phyloP scores from a whole-genome alignment of 495 filamentous ascomycete species.

The Sordaria brevicollis region DNA sequence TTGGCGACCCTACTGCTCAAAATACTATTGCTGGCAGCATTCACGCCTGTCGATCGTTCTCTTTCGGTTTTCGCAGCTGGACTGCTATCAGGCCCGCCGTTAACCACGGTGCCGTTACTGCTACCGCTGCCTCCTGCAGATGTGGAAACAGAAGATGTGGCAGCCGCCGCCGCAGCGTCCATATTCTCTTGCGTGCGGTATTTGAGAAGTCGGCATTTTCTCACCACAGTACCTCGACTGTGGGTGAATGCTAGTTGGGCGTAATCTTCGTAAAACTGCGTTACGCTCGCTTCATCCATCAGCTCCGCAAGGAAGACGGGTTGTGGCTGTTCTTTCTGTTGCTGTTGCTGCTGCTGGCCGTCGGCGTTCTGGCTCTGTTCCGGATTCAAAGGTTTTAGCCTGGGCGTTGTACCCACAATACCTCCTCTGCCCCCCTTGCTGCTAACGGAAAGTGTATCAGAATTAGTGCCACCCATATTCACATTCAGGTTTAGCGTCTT shows the following conservation, averaged over 20 bases:
- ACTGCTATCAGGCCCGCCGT: not conserved
- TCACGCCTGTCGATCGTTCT: not conserved
- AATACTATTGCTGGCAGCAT: constrained; percentile 25
- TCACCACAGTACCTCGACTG: constrained; percentile 70
- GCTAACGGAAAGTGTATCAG: constrained; percentile 17
- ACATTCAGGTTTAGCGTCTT: constrained; percentile 82
- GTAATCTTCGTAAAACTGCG: constrained; percentile 95
- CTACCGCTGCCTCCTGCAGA: not conserved
- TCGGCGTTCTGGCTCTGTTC: constrained; percentile 20
- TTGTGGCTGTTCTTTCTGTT: constrained; percentile 32
- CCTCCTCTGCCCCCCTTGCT: constrained; percentile 23
- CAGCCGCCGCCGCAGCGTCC: constrained; percentile 27
- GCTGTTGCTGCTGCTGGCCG: not conserved
- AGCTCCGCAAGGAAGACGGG: constrained; percentile 86
- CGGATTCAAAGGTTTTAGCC: constrained; percentile 28
- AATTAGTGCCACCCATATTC: constrained; percentile 46
- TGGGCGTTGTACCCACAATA: constrained; percentile 34
- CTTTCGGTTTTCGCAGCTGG: constrained; percentile 10
- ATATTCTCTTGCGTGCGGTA: constrained; percentile 69
- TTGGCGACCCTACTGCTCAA: constrained; percentile 43
- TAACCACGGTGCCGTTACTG: not conserved
- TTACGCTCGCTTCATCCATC: constrained; percentile 84
- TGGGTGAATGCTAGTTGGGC: constrained; percentile 83
- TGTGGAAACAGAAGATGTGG: not conserved
- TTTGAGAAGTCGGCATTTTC: constrained; percentile 77